Evolutionary conservation across 176 grass and related monocot species (phyloP).

Genomic region (Avena eriantha): DNA sequence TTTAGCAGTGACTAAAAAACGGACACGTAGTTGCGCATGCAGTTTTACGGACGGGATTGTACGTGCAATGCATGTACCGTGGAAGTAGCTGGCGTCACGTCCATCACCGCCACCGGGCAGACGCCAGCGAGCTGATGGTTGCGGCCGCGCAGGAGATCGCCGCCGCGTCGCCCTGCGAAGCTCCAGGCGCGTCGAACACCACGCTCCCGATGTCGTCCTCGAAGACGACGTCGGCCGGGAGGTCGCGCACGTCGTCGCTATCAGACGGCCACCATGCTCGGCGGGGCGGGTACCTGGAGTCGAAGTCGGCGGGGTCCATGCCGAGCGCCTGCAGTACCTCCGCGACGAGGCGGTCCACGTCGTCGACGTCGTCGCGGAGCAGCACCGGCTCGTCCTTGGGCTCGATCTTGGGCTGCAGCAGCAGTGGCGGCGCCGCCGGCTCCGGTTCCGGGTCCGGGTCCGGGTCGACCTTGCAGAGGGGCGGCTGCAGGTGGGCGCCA

Average conservation of each 20-base stretch:
- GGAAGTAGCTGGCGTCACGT: neutral
- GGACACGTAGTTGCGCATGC: neutral
- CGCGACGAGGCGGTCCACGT: constrained; percentile 51
- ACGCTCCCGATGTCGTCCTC: constrained; percentile 58
- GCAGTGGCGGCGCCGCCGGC: neutral
- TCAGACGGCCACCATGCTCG: neutral
- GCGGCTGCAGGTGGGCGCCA: neutral
- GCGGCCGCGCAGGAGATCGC: constrained; percentile 31
- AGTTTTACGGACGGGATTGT: neutral
- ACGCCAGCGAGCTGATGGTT: constrained; percentile 39
- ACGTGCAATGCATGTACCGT: neutral
- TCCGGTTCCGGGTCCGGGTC: neutral
- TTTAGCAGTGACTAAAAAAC: neutral
- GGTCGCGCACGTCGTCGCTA: constrained; percentile 31
- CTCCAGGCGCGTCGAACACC: constrained; percentile 40
- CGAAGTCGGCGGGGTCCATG: constrained; percentile 55
- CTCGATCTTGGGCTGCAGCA: neutral
- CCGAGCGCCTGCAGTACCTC: constrained; percentile 48
- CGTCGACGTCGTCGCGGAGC: constrained; percentile 36
- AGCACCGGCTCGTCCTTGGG: neutral
- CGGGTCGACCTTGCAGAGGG: neutral
- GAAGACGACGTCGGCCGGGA: constrained; percentile 42
- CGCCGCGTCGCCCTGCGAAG: neutral
- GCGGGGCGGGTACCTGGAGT: constrained; percentile 46
- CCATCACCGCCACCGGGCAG: constrained; percentile 24